These are phyloP conservation scores for Barbarea vulgaris DNA, from an alignment of 345 rosid genomes.

Conservation along the genomic window DNA sequence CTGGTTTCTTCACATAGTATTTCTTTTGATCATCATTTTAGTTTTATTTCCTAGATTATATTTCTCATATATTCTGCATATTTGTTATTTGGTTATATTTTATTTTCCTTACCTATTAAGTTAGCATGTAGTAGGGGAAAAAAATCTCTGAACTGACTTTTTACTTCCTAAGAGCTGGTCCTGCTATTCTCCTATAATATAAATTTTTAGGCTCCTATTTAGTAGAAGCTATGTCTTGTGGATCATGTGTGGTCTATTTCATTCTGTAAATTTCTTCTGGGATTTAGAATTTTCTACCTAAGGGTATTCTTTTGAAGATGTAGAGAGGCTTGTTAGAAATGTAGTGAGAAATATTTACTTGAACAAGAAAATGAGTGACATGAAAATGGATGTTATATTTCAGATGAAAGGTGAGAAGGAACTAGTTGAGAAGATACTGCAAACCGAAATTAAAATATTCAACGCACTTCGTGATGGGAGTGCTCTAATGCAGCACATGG, in stretches of 20 bases:
- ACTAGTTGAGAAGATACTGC: constrained; percentile 81
- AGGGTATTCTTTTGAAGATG: constrained; percentile 2
- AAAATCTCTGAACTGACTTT: constrained; percentile 7
- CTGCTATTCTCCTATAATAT: background rate
- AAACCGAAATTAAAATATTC: constrained; percentile 88
- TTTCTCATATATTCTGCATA: constrained; percentile 13
- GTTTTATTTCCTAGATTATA: background rate
- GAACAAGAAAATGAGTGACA: constrained; percentile 10
- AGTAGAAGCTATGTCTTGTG: background rate
- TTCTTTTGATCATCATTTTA: constrained; percentile 10
- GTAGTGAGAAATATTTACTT: background rate
- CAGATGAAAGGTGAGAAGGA: constrained; percentile 99
- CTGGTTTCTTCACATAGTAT: background rate
- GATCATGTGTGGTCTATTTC: background rate
- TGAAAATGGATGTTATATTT: constrained; percentile 8
- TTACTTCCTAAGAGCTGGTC: constrained; percentile 3
- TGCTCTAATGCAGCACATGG: constrained; percentile 99
- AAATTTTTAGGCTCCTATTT: constrained; percentile 3
- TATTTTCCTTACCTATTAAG: background rate
- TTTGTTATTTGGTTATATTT: background rate
- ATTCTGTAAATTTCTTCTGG: background rate
- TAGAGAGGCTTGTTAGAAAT: constrained; percentile 15
- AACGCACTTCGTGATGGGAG: constrained; percentile 89
- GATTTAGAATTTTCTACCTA: constrained; percentile 1
- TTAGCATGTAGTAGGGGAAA: background rate